Percentiles rank a stretch among this genome's conserved stretches.
phyloP scores from a whole-genome alignment of 768 basidiomycete species.

The Phylloporus arenicola region DNA sequence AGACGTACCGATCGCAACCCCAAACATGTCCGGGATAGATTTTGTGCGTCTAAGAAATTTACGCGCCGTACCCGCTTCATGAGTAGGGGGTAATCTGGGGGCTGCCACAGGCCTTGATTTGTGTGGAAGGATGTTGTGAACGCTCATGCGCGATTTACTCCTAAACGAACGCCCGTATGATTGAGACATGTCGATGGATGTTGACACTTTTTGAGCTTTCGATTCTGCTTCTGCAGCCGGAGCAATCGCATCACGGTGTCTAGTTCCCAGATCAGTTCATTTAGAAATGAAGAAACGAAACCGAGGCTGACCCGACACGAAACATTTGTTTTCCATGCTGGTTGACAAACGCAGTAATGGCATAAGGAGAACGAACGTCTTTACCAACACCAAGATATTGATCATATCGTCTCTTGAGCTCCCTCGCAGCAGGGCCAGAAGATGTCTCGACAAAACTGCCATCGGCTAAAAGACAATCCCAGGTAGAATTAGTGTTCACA shows the following conservation, averaged over 20 bases:
- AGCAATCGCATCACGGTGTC: conserved; percentile 56
- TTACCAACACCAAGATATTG: conserved; percentile 60
- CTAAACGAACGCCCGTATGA: conserved; percentile 36
- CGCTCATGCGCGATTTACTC: conserved; percentile 63
- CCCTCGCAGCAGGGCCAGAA: conserved; percentile 67
- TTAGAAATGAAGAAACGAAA: background rate
- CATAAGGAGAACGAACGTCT: conserved; percentile 69
- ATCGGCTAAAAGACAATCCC: conserved; percentile 45
- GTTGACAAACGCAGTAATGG: conserved; percentile 77
- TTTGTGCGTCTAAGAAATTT: conserved; percentile 64
- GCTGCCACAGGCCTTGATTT: conserved; percentile 38
- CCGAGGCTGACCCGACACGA: conserved; percentile 62
- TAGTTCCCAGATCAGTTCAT: conserved; percentile 23
- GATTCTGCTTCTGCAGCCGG: conserved; percentile 53
- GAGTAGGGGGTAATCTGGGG: conserved; percentile 23
- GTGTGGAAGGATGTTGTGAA: conserved; percentile 51
- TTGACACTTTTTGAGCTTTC: conserved; percentile 30
- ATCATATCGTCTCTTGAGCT: conserved; percentile 74
- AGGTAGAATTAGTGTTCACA: conserved; percentile 4
- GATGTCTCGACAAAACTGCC: conserved; percentile 77
- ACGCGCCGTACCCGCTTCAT: conserved; percentile 35
- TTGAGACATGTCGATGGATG: conserved; percentile 30
- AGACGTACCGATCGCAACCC: conserved; percentile 18
- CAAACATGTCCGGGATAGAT: conserved; percentile 60
- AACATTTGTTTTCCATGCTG: conserved; percentile 75